Evolutionary conservation across 768 basidiomycete genomes (phyloP).

Genomic region (Tylopilus sp.): DNA sequence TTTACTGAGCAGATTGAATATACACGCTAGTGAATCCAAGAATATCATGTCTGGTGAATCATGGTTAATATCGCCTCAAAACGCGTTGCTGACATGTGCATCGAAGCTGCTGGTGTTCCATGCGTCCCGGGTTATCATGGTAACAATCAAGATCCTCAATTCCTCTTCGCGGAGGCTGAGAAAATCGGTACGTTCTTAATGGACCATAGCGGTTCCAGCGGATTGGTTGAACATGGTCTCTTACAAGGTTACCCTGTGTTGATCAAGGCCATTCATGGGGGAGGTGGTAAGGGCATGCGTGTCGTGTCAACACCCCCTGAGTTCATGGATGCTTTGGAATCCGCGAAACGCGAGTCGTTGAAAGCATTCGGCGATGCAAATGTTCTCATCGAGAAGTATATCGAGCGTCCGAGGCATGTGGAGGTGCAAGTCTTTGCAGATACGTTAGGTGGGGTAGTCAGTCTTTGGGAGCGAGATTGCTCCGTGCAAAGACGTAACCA

Average conservation of each 20-base stretch:
- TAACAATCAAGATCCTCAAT: slow-evolving; percentile 68
- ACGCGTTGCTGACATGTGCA: slow-evolving; percentile 8
- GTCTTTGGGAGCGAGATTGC: slow-evolving; percentile 94
- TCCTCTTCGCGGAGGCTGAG: slow-evolving; percentile 65
- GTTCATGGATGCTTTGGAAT: slow-evolving; percentile 76
- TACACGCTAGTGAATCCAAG: slow-evolving; percentile 75
- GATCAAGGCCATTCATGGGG: slow-evolving; percentile 96
- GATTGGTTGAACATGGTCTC: not conserved
- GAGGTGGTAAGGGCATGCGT: slow-evolving; percentile 96
- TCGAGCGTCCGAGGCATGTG: slow-evolving; percentile 82
- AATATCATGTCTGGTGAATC: slow-evolving; percentile 82
- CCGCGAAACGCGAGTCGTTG: slow-evolving; percentile 84
- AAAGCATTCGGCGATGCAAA: slow-evolving; percentile 87
- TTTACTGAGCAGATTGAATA: not conserved
- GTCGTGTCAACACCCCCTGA: slow-evolving; percentile 63
- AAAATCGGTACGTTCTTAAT: slow-evolving; percentile 52
- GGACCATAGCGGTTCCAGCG: not conserved
- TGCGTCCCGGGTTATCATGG: slow-evolving; percentile 96
- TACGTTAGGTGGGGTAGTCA: slow-evolving; percentile 72
- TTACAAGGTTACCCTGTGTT: slow-evolving; percentile 77
- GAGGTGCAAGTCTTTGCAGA: slow-evolving; percentile 97
- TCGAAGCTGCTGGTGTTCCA: slow-evolving; percentile 78
- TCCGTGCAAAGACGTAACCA: slow-evolving; percentile 91
- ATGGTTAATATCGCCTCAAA: not conserved
- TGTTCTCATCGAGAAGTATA: slow-evolving; percentile 87